Evolutionary conservation across 495 filamentous ascomycete genomes (phyloP), one percentile per base, ranked within the genome.

Genomic region (Durotheca rogersii): DNA sequence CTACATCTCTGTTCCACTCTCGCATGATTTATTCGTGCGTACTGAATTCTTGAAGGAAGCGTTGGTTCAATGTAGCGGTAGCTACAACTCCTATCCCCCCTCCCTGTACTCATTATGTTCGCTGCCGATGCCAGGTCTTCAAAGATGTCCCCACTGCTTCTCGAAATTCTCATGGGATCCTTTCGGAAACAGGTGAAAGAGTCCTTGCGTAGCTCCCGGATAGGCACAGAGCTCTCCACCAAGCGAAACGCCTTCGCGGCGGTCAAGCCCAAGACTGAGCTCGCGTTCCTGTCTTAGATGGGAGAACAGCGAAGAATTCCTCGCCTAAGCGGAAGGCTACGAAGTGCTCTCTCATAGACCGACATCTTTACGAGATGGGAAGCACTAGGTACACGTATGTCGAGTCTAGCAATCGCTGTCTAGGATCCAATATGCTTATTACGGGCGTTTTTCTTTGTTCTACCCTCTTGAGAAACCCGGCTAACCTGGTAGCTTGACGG

Each of bases 361-460:
- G 58, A 51, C 54, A 39, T 50, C 41, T 47, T 47, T 44, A 58
- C 40, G 50, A 33, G 41, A 51, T 55, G 47, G 27, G 21, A 59
- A 44, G 46, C 53, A 66, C 50, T 58, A 49, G 62, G 53, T 63
- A 63, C 72, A 74, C 71, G 71, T 75, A 71, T 74, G 70, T 70
- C 73, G 73, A 76, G 73, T 76, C 71, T 71, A 69, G 67, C 55
- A 63, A 63, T 56, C 46, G 62, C 50, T 61, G 64, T 53, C 61
- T 59, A 51, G 62, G 64, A 62, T 58, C 56, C 55, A 59, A 61
- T 65, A 66, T 56, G 54, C 54, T 62, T 54, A 61, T 65, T 53
- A 60, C 51, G 44, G 48, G 47, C 53, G 53, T 59, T n/a, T 51
- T 41, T 70, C 70, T 76, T 74, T 73, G 70, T 73, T 71, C 61